Evolutionary conservation across 1,284 basidiomycete species (phyloP).

Genomic region (Sanghuangporus weigelae): DNA sequence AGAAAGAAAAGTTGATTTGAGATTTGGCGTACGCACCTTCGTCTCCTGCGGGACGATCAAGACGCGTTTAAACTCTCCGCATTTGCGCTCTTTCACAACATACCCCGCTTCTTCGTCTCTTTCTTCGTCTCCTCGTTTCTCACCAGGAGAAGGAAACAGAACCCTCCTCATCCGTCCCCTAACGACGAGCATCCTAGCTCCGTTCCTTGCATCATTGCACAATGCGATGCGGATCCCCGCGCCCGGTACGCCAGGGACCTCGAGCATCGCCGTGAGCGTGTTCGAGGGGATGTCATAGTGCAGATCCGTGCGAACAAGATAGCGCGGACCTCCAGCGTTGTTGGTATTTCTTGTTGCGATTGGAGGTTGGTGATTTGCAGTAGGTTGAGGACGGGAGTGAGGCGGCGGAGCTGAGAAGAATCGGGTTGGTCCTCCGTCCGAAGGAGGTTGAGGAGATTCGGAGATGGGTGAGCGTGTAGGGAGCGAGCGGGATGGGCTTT

Average conservation of each 20-base stretch:
- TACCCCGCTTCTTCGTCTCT: constrained; percentile 18
- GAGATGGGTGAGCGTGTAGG: background rate
- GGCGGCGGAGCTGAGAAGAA: background rate
- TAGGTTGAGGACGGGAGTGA: background rate
- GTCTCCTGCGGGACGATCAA: constrained; percentile 54
- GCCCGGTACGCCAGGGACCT: constrained; percentile 57
- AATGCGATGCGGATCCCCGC: constrained; percentile 48
- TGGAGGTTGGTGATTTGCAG: background rate
- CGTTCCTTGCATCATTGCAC: constrained; percentile 48
- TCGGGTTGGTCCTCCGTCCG: background rate
- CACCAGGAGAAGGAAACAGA: constrained; percentile 10
- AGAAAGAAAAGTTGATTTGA: background rate
- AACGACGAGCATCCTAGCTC: constrained; percentile 50
- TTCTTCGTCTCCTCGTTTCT: background rate
- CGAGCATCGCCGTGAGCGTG: constrained; percentile 50
- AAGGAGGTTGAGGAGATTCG: background rate
- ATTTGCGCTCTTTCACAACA: constrained; percentile 43
- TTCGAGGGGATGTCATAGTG: constrained; percentile 42
- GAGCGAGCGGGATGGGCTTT: background rate
- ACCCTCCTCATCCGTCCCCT: constrained; percentile 29
- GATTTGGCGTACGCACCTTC: constrained; percentile 36
- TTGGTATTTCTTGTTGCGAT: too few relatives aligned
- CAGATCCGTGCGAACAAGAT: constrained; percentile 47
- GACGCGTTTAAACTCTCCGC: constrained; percentile 45
- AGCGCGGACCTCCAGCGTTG: constrained; percentile 6